These are phyloP conservation scores for Betula pendula DNA, from an alignment of 306 rosid genomes.

Conservation along the genomic window DNA sequence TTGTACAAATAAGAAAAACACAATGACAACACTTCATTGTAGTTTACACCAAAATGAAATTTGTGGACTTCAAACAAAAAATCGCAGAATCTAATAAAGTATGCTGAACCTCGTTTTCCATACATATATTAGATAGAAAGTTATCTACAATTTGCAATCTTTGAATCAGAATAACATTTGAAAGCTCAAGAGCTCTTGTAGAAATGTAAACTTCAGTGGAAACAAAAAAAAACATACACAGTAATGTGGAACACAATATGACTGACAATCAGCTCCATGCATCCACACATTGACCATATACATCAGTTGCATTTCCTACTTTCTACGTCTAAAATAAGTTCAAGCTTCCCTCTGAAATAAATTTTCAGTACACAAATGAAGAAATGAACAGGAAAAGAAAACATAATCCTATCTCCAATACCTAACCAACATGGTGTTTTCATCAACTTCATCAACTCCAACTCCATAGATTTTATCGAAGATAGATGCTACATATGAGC, in stretches of 20 bases:
- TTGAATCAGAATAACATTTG: neutral
- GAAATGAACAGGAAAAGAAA: constrained; percentile 17
- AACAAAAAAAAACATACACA: neutral
- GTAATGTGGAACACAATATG: neutral
- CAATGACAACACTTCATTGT: no score
- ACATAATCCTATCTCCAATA: constrained; percentile 16
- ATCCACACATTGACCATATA: constrained; percentile 26
- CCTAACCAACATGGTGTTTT: constrained; percentile 26
- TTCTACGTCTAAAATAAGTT: constrained; percentile 20
- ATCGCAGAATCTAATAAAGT: neutral
- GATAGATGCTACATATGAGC: constrained; percentile 20
- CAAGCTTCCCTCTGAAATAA: constrained; percentile 13
- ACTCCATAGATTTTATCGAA: constrained; percentile 30
- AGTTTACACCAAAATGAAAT: no score
- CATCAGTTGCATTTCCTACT: constrained; percentile 19
- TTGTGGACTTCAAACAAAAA: no score
- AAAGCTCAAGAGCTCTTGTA: neutral
- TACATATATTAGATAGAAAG: neutral
- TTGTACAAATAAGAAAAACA: no score
- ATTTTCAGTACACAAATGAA: constrained; percentile 19
- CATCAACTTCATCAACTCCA: constrained; percentile 35
- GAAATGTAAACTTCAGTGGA: neutral
- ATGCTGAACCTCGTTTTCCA: neutral
- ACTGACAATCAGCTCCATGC: constrained; percentile 6
- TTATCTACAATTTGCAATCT: neutral